Percentiles rank a stretch among this genome's conserved stretches.
phyloP scores from a whole-genome alignment of 148 eudicot species.

The Camellia sinensis region DNA sequence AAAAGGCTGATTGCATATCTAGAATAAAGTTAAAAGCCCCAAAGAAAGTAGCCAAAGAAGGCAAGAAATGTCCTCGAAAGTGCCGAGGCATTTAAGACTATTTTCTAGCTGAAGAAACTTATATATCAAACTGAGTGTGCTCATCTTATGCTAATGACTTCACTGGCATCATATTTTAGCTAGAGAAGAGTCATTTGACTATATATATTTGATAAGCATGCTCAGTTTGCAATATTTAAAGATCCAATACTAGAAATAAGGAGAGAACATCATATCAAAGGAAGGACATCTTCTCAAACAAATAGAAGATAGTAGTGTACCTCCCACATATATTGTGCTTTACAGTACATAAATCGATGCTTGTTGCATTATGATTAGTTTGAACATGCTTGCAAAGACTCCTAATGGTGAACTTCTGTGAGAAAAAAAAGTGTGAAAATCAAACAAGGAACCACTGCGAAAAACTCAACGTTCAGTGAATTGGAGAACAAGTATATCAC shows the following conservation, averaged over 20 bases:
- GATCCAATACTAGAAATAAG: not conserved
- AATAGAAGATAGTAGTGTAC: not conserved
- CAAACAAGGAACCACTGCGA: not conserved
- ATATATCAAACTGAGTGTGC: too few relatives aligned
- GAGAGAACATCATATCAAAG: not conserved
- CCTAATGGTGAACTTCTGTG: slow-evolving; percentile 12
- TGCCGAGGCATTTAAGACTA: too few relatives aligned
- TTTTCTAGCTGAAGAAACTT: too few relatives aligned
- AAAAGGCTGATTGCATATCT: not conserved
- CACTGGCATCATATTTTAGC: not conserved
- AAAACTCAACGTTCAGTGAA: not conserved
- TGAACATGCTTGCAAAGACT: slow-evolving; percentile 17
- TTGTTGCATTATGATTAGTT: not conserved
- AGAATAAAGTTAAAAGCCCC: not conserved
- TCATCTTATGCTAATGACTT: too few relatives aligned
- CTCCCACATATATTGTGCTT: slow-evolving; percentile 7
- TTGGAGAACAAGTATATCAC: not conserved
- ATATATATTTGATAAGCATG: not conserved
- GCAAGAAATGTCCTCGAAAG: too few relatives aligned
- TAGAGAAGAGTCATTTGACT: not conserved
- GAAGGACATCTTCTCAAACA: not conserved
- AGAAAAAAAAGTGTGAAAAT: not conserved
- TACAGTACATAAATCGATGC: not conserved
- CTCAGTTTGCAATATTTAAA: not conserved
- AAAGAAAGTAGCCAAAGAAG: not conserved